Evolutionary conservation across 1,139 yeast species (phyloP), one percentile per base, ranked within the genome.

Genomic region (Saccharomyces hybrid): DNA sequence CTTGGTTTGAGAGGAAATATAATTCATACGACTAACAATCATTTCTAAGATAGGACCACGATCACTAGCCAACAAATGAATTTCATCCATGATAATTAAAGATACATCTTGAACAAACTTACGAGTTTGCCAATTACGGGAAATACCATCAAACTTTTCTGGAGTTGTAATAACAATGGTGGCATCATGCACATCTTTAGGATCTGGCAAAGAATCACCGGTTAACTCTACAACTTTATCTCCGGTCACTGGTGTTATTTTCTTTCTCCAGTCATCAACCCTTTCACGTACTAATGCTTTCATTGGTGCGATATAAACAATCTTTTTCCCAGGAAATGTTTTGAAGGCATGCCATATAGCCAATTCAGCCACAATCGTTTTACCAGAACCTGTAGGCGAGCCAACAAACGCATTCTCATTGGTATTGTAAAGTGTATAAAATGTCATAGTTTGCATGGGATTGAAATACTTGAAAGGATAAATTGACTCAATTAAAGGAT

Each of bases 381-480:
- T 95, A 61, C 99, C 99, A 0, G 99, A 93, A 31, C 99, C 99
- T 1, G 99, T 95, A 2, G 99, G 99, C 0, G 98, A 91, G 13
- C 99, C 99, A 48, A 95, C 88, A 70, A 95, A 87, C 0, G 86
- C 91, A 69, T 88, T 88, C 2, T 85, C 80, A 60, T 86, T 82
- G 2, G 86, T 74, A 67, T 93, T 85, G 71, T 91, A 95, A 48
- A 95, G 73, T 0, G 96, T 81, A 66, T 91, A 96, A 72, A 95
- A 95, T 0, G 87, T 82, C 98, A 93, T 93, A 0, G 98, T 91
- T 72, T 95, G 99, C 97, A 95, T 91, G 5, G 99, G 99, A 67
- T 95, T 95, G 77, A 95, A 95, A 70, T 88, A 93, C 54, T 80
- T 80, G 75, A 93, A 93, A 59, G 81, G 82, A 68, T 93, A 93